A percentile compares a stretch with the other conserved stretches of the same genome.
phyloP scores from a whole-genome alignment of 2,329 filamentous ascomycete species.

The Neonectria ditissima region DNA sequence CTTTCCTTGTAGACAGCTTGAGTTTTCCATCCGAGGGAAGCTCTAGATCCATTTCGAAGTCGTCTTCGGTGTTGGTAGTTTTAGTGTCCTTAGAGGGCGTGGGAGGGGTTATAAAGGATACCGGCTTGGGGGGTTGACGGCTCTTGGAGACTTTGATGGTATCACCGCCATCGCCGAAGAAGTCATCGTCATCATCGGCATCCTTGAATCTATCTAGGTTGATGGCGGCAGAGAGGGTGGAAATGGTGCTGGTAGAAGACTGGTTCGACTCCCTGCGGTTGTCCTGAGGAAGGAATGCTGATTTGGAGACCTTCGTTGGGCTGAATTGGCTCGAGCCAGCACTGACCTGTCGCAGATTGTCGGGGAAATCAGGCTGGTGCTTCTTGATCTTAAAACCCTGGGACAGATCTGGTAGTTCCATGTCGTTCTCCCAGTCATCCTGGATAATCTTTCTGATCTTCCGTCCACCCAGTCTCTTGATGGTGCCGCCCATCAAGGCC shows the following conservation, averaged over 20 bases:
- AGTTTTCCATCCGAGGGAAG: slow-evolving; percentile 75
- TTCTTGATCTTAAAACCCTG: slow-evolving; percentile 74
- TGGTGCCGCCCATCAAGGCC: slow-evolving; percentile 90
- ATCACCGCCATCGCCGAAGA: slow-evolving; percentile 71
- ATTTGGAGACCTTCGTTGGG: slow-evolving; percentile 58
- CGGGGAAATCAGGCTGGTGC: slow-evolving; percentile 72
- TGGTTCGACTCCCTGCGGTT: slow-evolving; percentile 48
- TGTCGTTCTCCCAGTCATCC: slow-evolving; percentile 85
- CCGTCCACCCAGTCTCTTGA: slow-evolving; percentile 85
- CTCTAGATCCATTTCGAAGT: slow-evolving; percentile 80
- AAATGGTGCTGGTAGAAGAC: slow-evolving; percentile 51
- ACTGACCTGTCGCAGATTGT: slow-evolving; percentile 75
- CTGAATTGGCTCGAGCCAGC: slow-evolving; percentile 65
- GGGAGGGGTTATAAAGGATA: slow-evolving; percentile 67
- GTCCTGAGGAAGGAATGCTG: slow-evolving; percentile 40
- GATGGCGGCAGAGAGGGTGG: slow-evolving; percentile 58
- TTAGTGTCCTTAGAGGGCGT: slow-evolving; percentile 62
- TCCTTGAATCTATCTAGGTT: slow-evolving; percentile 75
- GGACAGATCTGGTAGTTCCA: slow-evolving; percentile 73
- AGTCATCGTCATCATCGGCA: slow-evolving; percentile 70
- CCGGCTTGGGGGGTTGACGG: slow-evolving; percentile 61
- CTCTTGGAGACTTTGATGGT: slow-evolving; percentile 77
- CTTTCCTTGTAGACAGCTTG: slow-evolving; percentile 70
- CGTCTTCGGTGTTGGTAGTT: slow-evolving; percentile 63
- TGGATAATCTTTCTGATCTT: slow-evolving; percentile 79